Percentiles rank a stretch among this genome's conserved stretches.
phyloP scores from a whole-genome alignment of 305 asterid species.

The Fraxinus baroniana region DNA sequence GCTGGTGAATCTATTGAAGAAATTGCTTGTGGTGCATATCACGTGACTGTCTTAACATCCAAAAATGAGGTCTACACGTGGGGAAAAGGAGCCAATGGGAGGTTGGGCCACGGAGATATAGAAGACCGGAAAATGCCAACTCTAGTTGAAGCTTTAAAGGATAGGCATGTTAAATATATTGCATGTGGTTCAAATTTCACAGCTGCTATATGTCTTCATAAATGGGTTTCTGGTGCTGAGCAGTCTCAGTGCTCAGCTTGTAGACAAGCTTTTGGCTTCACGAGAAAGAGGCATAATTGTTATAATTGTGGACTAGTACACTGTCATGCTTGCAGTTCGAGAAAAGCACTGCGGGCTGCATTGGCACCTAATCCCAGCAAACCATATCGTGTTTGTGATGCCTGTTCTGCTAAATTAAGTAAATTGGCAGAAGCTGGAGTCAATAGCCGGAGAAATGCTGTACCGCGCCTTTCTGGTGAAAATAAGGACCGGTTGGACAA shows the following conservation, averaged over 20 bases:
- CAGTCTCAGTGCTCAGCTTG: conserved; percentile 96
- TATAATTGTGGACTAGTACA: conserved; percentile 95
- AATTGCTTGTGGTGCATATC: conserved; percentile 89
- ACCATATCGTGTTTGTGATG: conserved; percentile 89
- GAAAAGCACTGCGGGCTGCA: conserved; percentile 79
- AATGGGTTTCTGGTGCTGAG: conserved; percentile 94
- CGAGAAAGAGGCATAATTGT: conserved; percentile 94
- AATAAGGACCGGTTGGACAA: conserved; percentile 87
- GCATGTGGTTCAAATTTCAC: conserved; percentile 94
- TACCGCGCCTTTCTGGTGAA: conserved; percentile 83
- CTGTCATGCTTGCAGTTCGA: conserved; percentile 93
- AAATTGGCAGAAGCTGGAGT: conserved; percentile 73
- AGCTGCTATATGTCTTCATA: conserved; percentile 85
- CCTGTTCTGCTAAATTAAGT: conserved; percentile 77
- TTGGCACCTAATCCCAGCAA: conserved; percentile 92
- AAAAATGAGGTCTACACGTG: conserved; percentile 92
- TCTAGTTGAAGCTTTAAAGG: conserved; percentile 78
- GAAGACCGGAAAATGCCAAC: conserved; percentile 87
- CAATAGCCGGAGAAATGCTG: conserved; percentile 61
- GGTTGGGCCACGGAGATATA: conserved; percentile 95
- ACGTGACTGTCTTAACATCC: conserved; percentile 78
- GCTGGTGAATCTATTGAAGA: conserved; percentile 69
- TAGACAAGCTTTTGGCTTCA: conserved; percentile 93
- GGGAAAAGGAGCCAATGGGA: conserved; percentile 98
- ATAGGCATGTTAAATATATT: conserved; percentile 75